Conservation (phyloP, 2,329 filamentous ascomycete species). For the Drechslerella dactyloides region DNA sequence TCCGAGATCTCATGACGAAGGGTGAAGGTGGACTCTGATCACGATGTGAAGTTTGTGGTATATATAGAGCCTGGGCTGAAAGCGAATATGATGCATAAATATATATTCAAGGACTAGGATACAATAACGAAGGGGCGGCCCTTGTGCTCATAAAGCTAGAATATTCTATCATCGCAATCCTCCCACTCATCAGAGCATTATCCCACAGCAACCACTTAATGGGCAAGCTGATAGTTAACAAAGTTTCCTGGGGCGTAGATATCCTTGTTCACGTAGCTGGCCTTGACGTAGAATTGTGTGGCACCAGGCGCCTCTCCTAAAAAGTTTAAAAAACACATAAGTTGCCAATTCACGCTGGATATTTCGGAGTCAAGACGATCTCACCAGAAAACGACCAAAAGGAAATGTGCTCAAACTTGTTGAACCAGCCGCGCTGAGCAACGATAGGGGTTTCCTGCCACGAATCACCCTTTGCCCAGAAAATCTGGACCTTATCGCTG, state of each 20-base stretch:
- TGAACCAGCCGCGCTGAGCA: slow-evolving; percentile 2
- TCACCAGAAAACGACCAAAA: slow-evolving; percentile 21
- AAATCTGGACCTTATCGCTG: slow-evolving; percentile 4
- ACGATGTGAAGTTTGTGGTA: too few relatives aligned
- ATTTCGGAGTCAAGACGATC: not conserved
- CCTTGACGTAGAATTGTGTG: slow-evolving; percentile 21
- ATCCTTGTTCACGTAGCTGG: not conserved
- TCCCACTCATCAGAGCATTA: too few relatives aligned
- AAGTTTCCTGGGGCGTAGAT: slow-evolving; percentile 26
- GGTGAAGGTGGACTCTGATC: too few relatives aligned
- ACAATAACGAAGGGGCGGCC: too few relatives aligned
- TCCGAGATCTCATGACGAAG: too few relatives aligned
- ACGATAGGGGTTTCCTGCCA: slow-evolving; percentile 10
- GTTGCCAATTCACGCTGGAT: too few relatives aligned
- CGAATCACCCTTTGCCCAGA: slow-evolving; percentile 13
- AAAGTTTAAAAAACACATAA: not conserved
- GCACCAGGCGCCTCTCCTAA: slow-evolving; percentile 7
- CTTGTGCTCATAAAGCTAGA: too few relatives aligned
- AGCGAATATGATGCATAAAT: too few relatives aligned
- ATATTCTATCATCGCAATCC: too few relatives aligned
- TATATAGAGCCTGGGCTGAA: too few relatives aligned
- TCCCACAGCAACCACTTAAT: slow-evolving; percentile 3
- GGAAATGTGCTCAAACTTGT: slow-evolving; percentile 7
- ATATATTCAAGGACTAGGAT: too few relatives aligned
- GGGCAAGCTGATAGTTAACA: slow-evolving; percentile 18